phyloP scores from a whole-genome alignment of 2,329 filamentous ascomycete genomes.

The Fonsecaea monophora region DNA sequence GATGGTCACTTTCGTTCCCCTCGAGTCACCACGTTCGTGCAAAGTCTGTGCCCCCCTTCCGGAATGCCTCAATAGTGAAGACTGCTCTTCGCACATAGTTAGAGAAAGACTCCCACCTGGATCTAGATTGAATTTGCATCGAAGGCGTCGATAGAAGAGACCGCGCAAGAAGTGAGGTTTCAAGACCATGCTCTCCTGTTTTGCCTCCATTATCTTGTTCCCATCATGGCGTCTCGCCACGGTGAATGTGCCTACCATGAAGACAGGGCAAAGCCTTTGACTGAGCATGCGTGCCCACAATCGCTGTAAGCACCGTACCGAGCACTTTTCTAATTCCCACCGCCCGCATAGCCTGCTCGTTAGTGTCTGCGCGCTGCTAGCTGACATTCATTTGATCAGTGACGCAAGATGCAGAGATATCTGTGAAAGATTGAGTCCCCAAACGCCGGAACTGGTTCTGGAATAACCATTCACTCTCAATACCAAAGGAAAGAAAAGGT shows the following conservation, averaged over 20 bases:
- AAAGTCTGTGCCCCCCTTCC: background rate
- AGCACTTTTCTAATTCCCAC: background rate
- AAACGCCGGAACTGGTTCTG: too few relatives aligned
- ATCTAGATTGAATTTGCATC: background rate
- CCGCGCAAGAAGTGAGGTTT: background rate
- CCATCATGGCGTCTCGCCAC: background rate
- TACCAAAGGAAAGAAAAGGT: too few relatives aligned
- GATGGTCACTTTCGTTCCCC: background rate
- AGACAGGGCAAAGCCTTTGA: background rate
- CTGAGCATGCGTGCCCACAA: background rate
- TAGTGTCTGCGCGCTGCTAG: too few relatives aligned
- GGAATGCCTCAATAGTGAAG: background rate
- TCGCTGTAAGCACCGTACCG: background rate
- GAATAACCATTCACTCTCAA: too few relatives aligned
- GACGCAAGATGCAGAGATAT: too few relatives aligned
- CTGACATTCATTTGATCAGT: too few relatives aligned
- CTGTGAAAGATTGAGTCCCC: too few relatives aligned
- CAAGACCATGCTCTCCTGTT: background rate
- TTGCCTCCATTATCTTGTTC: background rate
- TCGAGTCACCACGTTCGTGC: background rate
- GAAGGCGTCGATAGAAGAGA: background rate
- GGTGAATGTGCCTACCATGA: background rate
- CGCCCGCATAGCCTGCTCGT: background rate
- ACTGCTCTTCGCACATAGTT: background rate
- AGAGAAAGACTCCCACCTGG: background rate